A percentile compares a stretch with the other conserved stretches of the same genome.
These are phyloP conservation scores for Rutstroemia sydowiana DNA, from an alignment of 2,329 filamentous ascomycete species.

Conservation along the genomic window DNA sequence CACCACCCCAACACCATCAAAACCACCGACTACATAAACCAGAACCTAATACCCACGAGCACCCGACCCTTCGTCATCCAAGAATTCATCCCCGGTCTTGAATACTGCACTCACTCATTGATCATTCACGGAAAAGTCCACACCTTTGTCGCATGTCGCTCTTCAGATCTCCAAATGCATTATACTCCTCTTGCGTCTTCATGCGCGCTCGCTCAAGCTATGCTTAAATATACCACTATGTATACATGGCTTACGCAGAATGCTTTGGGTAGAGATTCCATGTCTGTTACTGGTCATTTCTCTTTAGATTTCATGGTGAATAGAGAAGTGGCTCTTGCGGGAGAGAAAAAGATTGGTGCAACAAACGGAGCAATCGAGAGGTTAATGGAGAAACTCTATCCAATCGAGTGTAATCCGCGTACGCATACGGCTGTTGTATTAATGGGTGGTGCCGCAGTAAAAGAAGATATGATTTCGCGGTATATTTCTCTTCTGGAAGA, in stretches of 20 bases:
- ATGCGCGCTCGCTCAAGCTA: conserved; percentile 47
- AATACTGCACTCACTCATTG: conserved; percentile 67
- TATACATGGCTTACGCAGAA: conserved; percentile 36
- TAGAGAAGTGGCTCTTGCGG: background rate
- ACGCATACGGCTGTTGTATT: conserved; percentile 61
- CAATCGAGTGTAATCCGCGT: conserved; percentile 66
- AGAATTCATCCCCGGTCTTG: conserved; percentile 54
- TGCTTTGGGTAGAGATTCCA: conserved; percentile 19
- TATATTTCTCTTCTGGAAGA: conserved; percentile 42
- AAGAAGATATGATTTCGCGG: conserved; percentile 36
- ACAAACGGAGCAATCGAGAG: conserved; percentile 7
- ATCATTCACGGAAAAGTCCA: conserved; percentile 57
- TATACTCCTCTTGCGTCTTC: conserved; percentile 52
- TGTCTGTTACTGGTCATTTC: conserved; percentile 57
- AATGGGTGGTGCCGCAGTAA: conserved; percentile 38
- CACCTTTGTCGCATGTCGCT: conserved; percentile 60
- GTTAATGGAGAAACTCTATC: conserved; percentile 43
- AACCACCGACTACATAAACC: conserved; percentile 38
- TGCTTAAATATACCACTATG: conserved; percentile 56
- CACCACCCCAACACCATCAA: conserved; percentile 48
- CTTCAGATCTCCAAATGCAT: conserved; percentile 46
- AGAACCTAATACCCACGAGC: conserved; percentile 33
- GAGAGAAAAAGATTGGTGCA: background rate
- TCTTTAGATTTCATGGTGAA: conserved; percentile 39
- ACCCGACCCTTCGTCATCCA: conserved; percentile 57